Base-by-base conservation (phyloP, 129 eudicot species). In the Sambucus nigra region DNA sequence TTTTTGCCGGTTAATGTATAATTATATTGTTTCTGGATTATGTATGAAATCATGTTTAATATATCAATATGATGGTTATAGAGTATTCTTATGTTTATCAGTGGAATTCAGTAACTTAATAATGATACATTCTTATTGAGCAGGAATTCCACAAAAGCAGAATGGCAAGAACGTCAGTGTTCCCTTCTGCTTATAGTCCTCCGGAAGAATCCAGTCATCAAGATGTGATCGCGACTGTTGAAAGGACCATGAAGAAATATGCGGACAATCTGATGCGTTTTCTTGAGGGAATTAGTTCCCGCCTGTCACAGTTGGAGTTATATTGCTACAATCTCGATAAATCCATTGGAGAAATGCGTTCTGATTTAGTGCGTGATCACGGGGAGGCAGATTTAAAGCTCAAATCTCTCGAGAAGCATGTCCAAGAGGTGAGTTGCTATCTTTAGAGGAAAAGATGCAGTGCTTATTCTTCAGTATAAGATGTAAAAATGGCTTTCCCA, bases 321-420 rank as follows among this genome's bases (percentile, higher is more conserved):
- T 89, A 89, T 60, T 89, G 98, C 72, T 89, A 89, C 72, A 84
- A 89, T 55, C 83, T 89, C 38, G 98, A 89, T 61, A 89, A 89
- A 63, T 81, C 95, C 0, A 81, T 89, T 57, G 95, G 83, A 13
- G 98, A 89, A 53, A 85, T 89, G 98, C 98, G 88, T 47, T 65
- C 94, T 41, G 95, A 89, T 65, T 69, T 81, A 44, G 78, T 52
- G 20, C 86, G 86, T 55, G 97, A 84, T 70, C 78, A 84, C 58
- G 86, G 71, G 14, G 97, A 78, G 24, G 65, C 95, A 2, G 94
- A 84, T 32, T 69, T 70, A 7, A 89, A 79, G 66, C 93, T 89
- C 17, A 89, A 81, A 77, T 78, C 77, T 60, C 75, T 89, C 3
- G 97, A 89, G 61, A 89, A 89, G 56, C 95, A 89, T 68, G 63